A percentile compares a stretch with the other conserved stretches of the same genome.
Evolutionary conservation across 192 early-diverging fungal genomes (phyloP).

Genomic region (Umbelopsis sp.): DNA sequence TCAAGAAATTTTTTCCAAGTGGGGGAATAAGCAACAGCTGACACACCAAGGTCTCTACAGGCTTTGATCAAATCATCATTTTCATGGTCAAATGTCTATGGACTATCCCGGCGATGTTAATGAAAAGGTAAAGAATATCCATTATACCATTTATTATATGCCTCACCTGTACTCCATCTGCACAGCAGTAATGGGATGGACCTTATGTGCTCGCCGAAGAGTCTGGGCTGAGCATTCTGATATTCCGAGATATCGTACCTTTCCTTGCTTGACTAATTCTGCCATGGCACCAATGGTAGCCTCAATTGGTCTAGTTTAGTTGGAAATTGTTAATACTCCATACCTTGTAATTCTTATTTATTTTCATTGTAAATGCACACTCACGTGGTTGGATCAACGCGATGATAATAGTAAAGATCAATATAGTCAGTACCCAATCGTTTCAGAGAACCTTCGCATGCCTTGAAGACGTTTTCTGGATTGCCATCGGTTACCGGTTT

Average conservation of each 20-base stretch:
- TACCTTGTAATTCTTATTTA: too few relatives aligned
- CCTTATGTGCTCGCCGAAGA: constrained; percentile 61
- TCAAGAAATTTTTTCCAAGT: constrained; percentile 59
- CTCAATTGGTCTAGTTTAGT: constrained; percentile 49
- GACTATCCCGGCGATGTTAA: constrained; percentile 27
- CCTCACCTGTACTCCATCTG: constrained; percentile 32
- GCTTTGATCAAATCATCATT: constrained; percentile 63
- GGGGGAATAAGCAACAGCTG: constrained; percentile 43
- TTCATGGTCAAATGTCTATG: constrained; percentile 64
- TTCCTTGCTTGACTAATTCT: constrained; percentile 67
- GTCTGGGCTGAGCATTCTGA: constrained; percentile 63
- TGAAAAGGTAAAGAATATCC: neutral
- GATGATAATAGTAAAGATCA: constrained; percentile 68
- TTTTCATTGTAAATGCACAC: constrained; percentile 9
- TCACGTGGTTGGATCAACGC: constrained; percentile 55
- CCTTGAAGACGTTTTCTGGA: constrained; percentile 49
- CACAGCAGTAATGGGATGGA: constrained; percentile 68
- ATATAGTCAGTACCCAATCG: constrained; percentile 71
- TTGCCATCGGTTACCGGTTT: constrained; percentile 58
- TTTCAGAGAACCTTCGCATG: constrained; percentile 58
- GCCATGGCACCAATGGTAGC: constrained; percentile 64
- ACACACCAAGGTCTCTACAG: constrained; percentile 65
- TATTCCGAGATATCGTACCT: constrained; percentile 59
- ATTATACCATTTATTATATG: too few relatives aligned
- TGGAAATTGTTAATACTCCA: too few relatives aligned